Evolutionary conservation across 176 grass and related monocot genomes (phyloP).

Genomic region (Bonia amplexicaulis): DNA sequence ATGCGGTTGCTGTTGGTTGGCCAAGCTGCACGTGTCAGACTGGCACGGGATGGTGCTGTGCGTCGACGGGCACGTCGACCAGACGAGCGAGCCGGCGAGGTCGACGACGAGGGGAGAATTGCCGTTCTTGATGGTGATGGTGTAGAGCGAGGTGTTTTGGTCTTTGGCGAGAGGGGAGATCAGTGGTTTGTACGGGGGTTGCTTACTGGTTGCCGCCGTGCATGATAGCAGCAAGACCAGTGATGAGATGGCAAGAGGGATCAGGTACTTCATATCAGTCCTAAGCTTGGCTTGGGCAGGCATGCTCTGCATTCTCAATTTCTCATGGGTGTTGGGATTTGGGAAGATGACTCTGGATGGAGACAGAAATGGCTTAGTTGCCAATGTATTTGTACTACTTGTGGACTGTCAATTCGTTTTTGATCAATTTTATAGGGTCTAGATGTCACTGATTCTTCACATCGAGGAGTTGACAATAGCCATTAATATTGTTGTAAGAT

Average conservation of each 20-base stretch:
- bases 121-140: no score
- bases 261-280: background rate
- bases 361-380: background rate
- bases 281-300: no score
- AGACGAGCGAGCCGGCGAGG: no score
- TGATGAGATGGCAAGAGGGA: background rate
- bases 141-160: no score
- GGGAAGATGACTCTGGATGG: background rate
- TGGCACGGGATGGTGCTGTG: no score
- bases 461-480: conserved; percentile 9
- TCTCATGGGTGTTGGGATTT: background rate
- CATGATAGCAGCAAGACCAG: background rate
- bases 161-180: background rate
- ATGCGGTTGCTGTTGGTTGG: no score
- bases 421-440: background rate
- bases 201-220: background rate
- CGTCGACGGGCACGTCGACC: no score
- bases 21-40: no score
- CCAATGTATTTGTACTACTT: background rate
- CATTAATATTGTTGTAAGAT: background rate
- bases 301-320: no score
- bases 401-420: background rate
- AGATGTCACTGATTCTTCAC: background rate
- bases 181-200: background rate
- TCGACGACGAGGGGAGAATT: no score